phyloP scores from a whole-genome alignment of 2,329 filamentous ascomycete genomes.

The Neopestalotiopsis clavispora region DNA sequence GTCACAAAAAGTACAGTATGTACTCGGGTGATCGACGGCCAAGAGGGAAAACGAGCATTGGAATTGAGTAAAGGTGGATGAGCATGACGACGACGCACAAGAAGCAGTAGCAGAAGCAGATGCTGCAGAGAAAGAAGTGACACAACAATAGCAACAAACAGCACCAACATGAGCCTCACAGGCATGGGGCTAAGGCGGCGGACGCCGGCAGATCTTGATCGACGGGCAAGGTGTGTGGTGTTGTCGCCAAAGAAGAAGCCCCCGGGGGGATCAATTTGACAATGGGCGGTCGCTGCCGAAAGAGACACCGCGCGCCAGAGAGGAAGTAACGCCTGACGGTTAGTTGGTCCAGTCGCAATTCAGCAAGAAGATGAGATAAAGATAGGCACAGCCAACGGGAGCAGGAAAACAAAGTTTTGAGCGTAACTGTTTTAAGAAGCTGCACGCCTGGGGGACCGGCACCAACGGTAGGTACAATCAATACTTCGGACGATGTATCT shows the following conservation, averaged over 20 bases:
- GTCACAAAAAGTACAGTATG: background rate
- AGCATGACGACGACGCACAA: background rate
- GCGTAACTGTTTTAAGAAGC: conserved; percentile 15
- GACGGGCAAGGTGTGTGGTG: background rate
- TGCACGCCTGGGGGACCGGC: background rate
- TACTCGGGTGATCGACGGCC: background rate
- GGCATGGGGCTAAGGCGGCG: background rate
- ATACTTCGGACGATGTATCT: background rate
- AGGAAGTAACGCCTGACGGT: background rate
- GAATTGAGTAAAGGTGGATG: background rate
- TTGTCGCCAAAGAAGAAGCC: background rate
- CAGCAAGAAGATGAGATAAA: background rate
- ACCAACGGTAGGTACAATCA: background rate
- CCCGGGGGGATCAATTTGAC: background rate
- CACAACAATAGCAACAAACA: background rate
- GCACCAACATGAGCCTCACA: background rate
- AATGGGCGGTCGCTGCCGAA: background rate
- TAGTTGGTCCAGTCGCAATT: background rate
- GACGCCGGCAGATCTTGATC: background rate
- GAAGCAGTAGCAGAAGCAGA: background rate
- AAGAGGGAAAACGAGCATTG: background rate
- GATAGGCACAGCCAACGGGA: background rate
- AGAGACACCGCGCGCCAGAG: background rate
- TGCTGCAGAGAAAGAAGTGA: background rate
- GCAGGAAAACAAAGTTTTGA: conserved; percentile 10